These are phyloP conservation scores for Chaetomiaceae sp. DNA, from an alignment of 2,329 filamentous ascomycete genomes.

Conservation along the genomic window DNA sequence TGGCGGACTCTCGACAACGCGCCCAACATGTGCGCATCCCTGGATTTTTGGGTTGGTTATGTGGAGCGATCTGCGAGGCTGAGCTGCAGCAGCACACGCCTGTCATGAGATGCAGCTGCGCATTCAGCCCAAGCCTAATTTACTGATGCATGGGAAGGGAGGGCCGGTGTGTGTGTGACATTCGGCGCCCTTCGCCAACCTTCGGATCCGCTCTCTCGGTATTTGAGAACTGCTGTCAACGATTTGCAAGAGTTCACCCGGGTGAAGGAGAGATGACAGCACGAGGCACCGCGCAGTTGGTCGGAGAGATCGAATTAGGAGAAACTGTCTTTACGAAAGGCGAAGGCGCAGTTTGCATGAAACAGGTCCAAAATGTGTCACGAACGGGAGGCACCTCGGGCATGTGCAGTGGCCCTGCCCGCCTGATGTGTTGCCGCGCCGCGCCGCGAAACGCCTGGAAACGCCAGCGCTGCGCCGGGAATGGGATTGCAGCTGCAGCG, in stretches of 20 bases:
- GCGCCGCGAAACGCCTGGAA: background rate
- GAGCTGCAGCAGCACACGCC: constrained; percentile 12
- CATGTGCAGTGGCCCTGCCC: constrained; percentile 9
- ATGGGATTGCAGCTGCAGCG: constrained; percentile 4
- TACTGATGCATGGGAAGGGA: constrained; percentile 7
- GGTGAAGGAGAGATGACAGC: too few relatives aligned
- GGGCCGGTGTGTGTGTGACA: background rate
- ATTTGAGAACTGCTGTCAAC: background rate
- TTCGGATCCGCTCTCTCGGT: background rate
- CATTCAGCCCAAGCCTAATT: background rate
- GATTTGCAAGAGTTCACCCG: too few relatives aligned
- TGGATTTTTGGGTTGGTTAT: background rate
- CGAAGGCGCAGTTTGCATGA: background rate
- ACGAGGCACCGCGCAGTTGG: too few relatives aligned
- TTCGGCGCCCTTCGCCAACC: background rate
- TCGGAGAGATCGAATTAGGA: too few relatives aligned
- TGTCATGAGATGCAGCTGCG: constrained; percentile 12
- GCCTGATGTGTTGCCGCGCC: constrained; percentile 6
- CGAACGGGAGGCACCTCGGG: background rate
- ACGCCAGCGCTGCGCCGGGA: background rate
- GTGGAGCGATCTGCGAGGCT: constrained; percentile 18
- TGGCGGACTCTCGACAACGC: background rate
- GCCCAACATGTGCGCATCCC: constrained; percentile 3
- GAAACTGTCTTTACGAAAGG: background rate
- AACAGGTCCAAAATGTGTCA: constrained; percentile 3